Evolutionary conservation across 1,284 basidiomycete species (phyloP), one percentile per base, ranked within the genome.

Genomic region (Austroboletus novae-zelandiae): DNA sequence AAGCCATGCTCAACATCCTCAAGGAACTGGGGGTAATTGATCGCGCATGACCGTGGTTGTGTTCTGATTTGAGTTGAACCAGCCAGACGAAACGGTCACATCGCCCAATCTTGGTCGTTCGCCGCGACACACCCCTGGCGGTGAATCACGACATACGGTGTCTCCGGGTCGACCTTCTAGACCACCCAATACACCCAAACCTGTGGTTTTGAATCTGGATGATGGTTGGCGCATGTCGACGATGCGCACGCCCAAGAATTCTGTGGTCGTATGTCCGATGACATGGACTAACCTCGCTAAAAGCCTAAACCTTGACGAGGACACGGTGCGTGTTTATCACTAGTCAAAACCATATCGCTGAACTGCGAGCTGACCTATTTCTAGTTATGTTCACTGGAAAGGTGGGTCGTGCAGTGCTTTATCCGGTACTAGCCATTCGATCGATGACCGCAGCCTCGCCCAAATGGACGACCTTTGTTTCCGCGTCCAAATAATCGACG

Each of bases 1-100:
- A 66, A 50, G 68, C 76, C 10, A 63, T 77, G 46, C 57, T 63
- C 25, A 66, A 71, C 48, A 58, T 80, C 25, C 50, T 78, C 20
- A 63, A 72, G 40, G 74, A 76, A 53, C 64, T 69, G 37, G 59
- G 58, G 60, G 76, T 76, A 57, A 58, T 55, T 53, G 49, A 34
- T 41, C 36, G 11, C 29, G 14, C 17, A 13, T 40, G 11, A 18
- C 10, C 1, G 13, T 1, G 2, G 31, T n/a, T 4, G 23, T 37
- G 23, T 47, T 47, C 40, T 51, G 46, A 65, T 42, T 15, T 11
- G 7, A 11, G 11, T 34, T 37, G 34, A 34, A 43, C 31, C 43
- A 65, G 63, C 52, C 61, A 3, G 63, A 65, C 1, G 61, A 68
- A 32, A 62, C 40, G 39, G 20, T 23, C 20, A 43, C 40, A 4